phyloP scores from a whole-genome alignment of 352 stramenopile genomes.

The Labyrinthula sp. region DNA sequence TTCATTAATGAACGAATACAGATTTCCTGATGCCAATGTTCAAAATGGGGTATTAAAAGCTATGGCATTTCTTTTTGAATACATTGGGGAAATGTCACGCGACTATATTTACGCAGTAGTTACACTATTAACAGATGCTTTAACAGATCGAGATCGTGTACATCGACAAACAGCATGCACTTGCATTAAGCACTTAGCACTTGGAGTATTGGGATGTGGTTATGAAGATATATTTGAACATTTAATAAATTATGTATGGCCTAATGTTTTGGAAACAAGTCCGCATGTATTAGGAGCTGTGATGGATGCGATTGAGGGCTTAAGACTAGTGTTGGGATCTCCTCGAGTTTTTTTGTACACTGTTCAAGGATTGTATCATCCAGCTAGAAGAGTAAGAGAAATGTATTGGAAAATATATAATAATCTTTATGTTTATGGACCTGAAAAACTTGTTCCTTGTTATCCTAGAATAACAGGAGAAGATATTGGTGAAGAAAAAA shows the following conservation, averaged over 20 bases:
- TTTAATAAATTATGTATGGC: slow-evolving; percentile 97
- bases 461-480: slow-evolving; percentile 87
- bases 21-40: slow-evolving; percentile 94
- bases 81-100: slow-evolving; percentile 98
- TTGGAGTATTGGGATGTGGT: slow-evolving; percentile 79
- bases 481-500: too few species aligned
- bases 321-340: slow-evolving; percentile 79
- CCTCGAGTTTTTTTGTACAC: slow-evolving; percentile 87
- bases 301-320: slow-evolving; percentile 90
- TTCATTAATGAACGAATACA: slow-evolving; percentile 98
- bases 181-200: slow-evolving; percentile 85
- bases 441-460: slow-evolving; percentile 82
- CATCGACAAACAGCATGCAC: slow-evolving; percentile 86
- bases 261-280: slow-evolving; percentile 96
- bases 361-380: slow-evolving; percentile 92
- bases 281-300: slow-evolving; percentile 95
- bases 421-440: slow-evolving; percentile 94
- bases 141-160: slow-evolving; percentile 95
- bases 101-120: slow-evolving; percentile 98
- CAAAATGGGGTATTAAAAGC: slow-evolving; percentile 98
- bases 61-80: slow-evolving; percentile 99
- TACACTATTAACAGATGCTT: slow-evolving; percentile 87
- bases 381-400: slow-evolving; percentile 84
- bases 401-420: slow-evolving; percentile 99
- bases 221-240: slow-evolving; percentile 94